phyloP scores from a whole-genome alignment of 768 basidiomycete genomes.

The Cystobasidium ongulense region DNA sequence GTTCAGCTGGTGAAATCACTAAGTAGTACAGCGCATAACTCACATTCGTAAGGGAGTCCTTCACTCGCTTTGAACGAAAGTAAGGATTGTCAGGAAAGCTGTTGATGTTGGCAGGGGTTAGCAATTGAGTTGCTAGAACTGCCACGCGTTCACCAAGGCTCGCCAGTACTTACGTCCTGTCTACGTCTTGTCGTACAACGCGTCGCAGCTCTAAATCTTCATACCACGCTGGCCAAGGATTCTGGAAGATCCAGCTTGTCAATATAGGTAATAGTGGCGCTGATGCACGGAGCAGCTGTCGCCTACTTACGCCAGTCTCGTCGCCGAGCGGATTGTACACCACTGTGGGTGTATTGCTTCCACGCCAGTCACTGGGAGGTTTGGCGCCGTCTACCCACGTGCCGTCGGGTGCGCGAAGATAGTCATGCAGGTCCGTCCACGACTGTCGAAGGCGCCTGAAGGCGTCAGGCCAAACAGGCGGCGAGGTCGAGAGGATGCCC shows the following conservation, averaged over 20 bases:
- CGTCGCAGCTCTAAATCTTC: conserved; percentile 76
- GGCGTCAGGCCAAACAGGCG: conserved; percentile 35
- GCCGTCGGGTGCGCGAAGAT: conserved; percentile 77
- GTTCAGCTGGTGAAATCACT: neutral
- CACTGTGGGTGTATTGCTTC: neutral
- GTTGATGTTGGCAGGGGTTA: neutral
- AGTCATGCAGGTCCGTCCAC: conserved; percentile 57
- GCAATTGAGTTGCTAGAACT: conserved; percentile 14
- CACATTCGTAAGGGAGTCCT: conserved; percentile 66
- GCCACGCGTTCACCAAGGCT: no score
- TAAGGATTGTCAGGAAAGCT: conserved; percentile 95
- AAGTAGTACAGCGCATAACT: neutral
- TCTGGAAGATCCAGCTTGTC: conserved; percentile 51
- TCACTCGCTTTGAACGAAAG: conserved; percentile 68
- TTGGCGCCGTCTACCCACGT: conserved; percentile 60
- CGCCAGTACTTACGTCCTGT: conserved; percentile 86
- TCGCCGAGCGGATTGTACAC: conserved; percentile 52
- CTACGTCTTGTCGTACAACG: conserved; percentile 86
- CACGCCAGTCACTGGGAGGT: conserved; percentile 60
- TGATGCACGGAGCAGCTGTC: neutral
- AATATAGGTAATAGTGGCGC: neutral
- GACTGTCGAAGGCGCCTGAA: conserved; percentile 33
- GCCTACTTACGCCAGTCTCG: conserved; percentile 53
- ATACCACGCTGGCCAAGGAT: conserved; percentile 96
- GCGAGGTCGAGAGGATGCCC: conserved; percentile 22